Evolutionary conservation across 2,329 filamentous ascomycete genomes (phyloP), one percentile per base, ranked within the genome.

Genomic region (Madurella mycetomatis): DNA sequence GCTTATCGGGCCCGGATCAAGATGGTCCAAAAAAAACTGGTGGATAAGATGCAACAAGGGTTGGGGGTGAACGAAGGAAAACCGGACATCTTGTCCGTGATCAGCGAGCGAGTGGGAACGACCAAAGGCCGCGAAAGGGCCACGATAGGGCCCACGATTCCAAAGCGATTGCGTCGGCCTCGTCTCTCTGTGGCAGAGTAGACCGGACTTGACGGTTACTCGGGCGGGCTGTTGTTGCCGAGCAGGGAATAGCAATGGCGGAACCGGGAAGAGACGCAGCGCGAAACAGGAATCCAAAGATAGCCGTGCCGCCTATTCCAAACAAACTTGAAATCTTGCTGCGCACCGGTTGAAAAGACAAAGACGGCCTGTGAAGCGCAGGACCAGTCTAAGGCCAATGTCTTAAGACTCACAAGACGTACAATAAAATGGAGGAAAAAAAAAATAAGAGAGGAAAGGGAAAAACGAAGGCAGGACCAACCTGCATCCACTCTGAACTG

Each of bases 51-150:
- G 39, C 34, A 19, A 41, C 47, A 13, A 13, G 18, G 45, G 30
- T 42, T 17, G 39, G 40, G 12, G 30, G 41, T 47, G 32, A 37
- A 39, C 18, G 25, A 45, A 2, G 9, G 25, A 39, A 18, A 42
- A 25, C 47, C 52, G 52, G 42, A 50, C 41, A 50, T 15, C 30
- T 50, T 30, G 52, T 54, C 52, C 42, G 52, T 47, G 19, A 54
- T 50, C 52, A 34, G n/a, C 16, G 37, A 25, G 25, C 19, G 41
- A 41, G 34, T 45, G 46, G 31, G 15, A 13, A 34, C 17, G 4
- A 39, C n/a, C 9, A 41, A 44, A 31, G 37, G 50, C 15, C 34
- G 15, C 30, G 15, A 16, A n/a, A 53, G 39, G 52, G 50, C 15
- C 34, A 13, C 30, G 15, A 16, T 11, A 53, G 39, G 52, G 31